These are phyloP conservation scores for Nigrograna mackinnonii DNA, from an alignment of 2,329 filamentous ascomycete species.

Conservation along the genomic window DNA sequence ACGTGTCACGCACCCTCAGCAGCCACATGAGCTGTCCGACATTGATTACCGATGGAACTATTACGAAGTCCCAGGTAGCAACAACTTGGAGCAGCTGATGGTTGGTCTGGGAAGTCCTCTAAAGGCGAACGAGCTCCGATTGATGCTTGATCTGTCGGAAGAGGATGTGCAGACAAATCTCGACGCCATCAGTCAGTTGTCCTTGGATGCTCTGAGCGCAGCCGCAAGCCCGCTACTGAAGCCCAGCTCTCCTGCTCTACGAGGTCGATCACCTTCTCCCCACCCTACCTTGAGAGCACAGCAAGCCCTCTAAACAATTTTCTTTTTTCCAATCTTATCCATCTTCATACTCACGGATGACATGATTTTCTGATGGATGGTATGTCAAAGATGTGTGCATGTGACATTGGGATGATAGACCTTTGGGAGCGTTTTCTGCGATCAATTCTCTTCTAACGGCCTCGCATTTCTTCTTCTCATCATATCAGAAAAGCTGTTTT, in stretches of 20 bases:
- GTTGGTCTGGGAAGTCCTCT: slow-evolving; percentile 35
- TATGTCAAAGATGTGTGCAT: background rate
- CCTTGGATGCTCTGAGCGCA: slow-evolving; percentile 38
- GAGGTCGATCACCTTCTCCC: slow-evolving; percentile 36
- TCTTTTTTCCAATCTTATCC: too few relatives aligned
- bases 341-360: too few relatives aligned
- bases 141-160: slow-evolving; percentile 40
- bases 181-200: slow-evolving; percentile 40
- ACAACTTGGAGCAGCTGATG: slow-evolving; percentile 37
- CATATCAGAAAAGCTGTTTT: slow-evolving; percentile 1
- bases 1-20: slow-evolving; percentile 33
- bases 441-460: slow-evolving; percentile 1
- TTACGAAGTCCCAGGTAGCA: slow-evolving; percentile 29
- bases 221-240: slow-evolving; percentile 39
- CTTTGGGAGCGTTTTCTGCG: background rate
- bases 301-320: background rate
- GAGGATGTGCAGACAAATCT: slow-evolving; percentile 40
- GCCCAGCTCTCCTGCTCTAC: slow-evolving; percentile 37
- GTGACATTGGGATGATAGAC: background rate
- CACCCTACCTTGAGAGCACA: slow-evolving; percentile 19
- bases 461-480: slow-evolving; percentile 3
- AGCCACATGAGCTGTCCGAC: slow-evolving; percentile 35
- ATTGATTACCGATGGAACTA: slow-evolving; percentile 37
- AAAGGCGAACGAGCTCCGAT: slow-evolving; percentile 38
- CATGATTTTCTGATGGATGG: background rate